Conservation (phyloP, 371 early-diverging fungal genomes). For the Circinella umbellata region DNA sequence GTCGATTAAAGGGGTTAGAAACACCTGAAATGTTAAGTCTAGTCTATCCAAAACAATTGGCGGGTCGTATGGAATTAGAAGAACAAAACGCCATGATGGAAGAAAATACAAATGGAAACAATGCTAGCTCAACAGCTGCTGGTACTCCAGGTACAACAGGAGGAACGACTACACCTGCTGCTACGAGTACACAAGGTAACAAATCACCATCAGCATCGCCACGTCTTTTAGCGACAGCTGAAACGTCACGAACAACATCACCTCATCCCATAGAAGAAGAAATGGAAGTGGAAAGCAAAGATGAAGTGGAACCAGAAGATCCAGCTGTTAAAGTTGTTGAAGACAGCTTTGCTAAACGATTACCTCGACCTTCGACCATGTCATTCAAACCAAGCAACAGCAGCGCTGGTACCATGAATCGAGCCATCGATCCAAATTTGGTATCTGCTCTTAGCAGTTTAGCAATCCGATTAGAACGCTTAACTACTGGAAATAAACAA, state of each 20-base stretch:
- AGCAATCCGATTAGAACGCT: constrained; percentile 48
- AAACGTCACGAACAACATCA: constrained; percentile 11
- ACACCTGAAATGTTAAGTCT: constrained; percentile 85
- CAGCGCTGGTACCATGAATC: neutral
- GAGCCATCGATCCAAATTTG: constrained; percentile 40
- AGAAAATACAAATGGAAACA: neutral
- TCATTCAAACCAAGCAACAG: neutral
- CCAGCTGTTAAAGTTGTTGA: constrained; percentile 3
- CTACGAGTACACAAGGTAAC: neutral
- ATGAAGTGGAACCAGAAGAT: constrained; percentile 1
- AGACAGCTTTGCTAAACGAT: constrained; percentile 5
- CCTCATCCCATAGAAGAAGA: constrained; percentile 8
- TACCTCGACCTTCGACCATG: constrained; percentile 1
- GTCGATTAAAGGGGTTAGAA: constrained; percentile 87
- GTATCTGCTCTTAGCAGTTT: constrained; percentile 42
- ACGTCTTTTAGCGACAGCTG: constrained; percentile 11
- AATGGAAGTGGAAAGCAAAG: neutral
- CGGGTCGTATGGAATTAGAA: constrained; percentile 51
- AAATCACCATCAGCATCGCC: constrained; percentile 11
- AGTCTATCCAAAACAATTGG: constrained; percentile 68
- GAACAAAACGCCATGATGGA: constrained; percentile 5
- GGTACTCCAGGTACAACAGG: constrained; percentile 4
- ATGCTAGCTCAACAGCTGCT: neutral
- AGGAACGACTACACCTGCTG: constrained; percentile 3
- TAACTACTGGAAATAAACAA: constrained; percentile 31